Evolutionary conservation across 2,329 filamentous ascomycete species (phyloP), one percentile per base, ranked within the genome.

Genomic region (Diaporthe eres): DNA sequence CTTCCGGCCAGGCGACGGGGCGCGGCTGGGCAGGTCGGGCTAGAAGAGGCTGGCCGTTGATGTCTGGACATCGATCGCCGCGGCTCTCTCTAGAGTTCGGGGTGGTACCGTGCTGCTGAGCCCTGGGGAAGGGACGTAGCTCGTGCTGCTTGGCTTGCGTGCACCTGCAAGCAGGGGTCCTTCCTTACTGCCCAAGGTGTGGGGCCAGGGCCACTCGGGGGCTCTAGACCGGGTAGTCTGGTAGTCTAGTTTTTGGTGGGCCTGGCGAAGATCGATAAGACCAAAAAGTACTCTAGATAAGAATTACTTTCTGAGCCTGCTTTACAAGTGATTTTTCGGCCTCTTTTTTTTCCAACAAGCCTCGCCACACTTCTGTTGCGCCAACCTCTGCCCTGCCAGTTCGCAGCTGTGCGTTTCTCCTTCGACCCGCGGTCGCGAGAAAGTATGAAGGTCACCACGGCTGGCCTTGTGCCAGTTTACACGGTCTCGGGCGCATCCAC

Each of bases 401-500:
- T 15, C 25, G 49, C 42, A 37, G 34, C 37, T 19, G 13, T 42
- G 49, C 49, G 25, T 39, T 39, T 55, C 49, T 55, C 49, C 42
- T 47, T 22, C 60, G 28, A 22, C n/a, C 28, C 61, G 39, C 51
- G 37, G 51, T 39, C 60, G 71, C 58, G 42, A 63, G 51, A 47
- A 47, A 76, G 65, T 76, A 96, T 96, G 94, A 95, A 95, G 88
- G 90, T 96, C 83, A 93, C 93, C 39, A 95, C 95, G 80, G 92
- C 94, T 78, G 94, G 95, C 93, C 60, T 74, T 58, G 94, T 98
- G 76, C 94, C 94, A 75, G 96, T 98, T 2, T 99, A 99, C 83
- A 98, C 97, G 73, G 94, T 99, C 81, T 95, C 96, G 51, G 97
- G 97, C 78, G 95, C 95, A 47, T 95, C 95, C 49, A 96, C 95